These are phyloP conservation scores for Vaccinium vitisidaea DNA, from an alignment of 148 eudicot genomes.

Conservation along the genomic window DNA sequence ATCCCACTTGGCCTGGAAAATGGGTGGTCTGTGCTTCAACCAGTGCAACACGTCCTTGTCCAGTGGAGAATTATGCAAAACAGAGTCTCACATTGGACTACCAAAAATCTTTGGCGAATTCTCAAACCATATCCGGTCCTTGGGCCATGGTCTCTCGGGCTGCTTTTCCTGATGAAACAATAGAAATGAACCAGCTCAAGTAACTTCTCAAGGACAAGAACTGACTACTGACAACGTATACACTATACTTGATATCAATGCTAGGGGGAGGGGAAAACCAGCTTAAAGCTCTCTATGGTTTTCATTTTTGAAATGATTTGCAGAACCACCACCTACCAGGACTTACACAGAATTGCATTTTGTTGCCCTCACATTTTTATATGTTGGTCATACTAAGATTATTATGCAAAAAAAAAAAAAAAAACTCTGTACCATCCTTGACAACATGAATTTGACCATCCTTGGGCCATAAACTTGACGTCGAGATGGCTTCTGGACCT, in stretches of 20 bases:
- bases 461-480: conserved; percentile 79
- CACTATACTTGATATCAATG: background rate
- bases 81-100: conserved; percentile 92
- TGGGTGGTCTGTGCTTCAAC: conserved; percentile 85
- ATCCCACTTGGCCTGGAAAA: conserved; percentile 81
- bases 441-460: conserved; percentile 68
- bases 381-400: background rate
- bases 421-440: conserved; percentile 58
- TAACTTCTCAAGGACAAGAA: conserved; percentile 4
- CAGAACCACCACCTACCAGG: background rate
- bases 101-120: conserved; percentile 57
- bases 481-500: conserved; percentile 67
- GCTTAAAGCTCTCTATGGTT: background rate
- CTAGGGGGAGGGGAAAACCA: background rate
- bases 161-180: conserved; percentile 66
- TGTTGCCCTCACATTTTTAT: background rate
- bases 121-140: conserved; percentile 83
- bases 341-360: background rate
- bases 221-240: background rate
- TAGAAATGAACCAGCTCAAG: background rate
- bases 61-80: conserved; percentile 48
- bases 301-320: background rate
- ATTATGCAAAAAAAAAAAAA: background rate
- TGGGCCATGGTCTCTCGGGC: conserved; percentile 90
- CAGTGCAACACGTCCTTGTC: conserved; percentile 84